Evolutionary conservation across 176 grass and related monocot genomes (phyloP).

Genomic region (Musa schizocarpa): DNA sequence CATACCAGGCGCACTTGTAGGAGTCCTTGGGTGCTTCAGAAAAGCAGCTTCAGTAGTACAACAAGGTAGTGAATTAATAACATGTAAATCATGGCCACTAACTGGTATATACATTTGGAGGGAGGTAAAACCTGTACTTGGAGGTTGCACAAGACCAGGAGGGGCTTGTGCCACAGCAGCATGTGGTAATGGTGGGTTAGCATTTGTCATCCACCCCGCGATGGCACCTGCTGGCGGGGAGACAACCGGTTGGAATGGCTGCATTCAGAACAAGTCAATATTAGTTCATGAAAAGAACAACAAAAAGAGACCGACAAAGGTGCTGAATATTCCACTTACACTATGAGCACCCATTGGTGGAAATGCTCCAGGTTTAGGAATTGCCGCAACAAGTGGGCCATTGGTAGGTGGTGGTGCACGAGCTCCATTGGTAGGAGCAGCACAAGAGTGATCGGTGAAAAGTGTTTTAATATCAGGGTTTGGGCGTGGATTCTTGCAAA

Average conservation of each 20-base stretch:
- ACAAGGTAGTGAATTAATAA: no score
- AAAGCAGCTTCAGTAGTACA: slow-evolving; percentile 56
- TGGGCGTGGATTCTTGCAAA: slow-evolving; percentile 97
- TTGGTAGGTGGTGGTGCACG: slow-evolving; percentile 70
- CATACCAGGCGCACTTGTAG: slow-evolving; percentile 66
- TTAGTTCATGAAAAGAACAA: slow-evolving; percentile 7
- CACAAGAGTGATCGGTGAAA: slow-evolving; percentile 96
- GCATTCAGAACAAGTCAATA: slow-evolving; percentile 13
- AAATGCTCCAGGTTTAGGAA: slow-evolving; percentile 85
- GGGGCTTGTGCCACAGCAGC: slow-evolving; percentile 76
- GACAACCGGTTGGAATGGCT: slow-evolving; percentile 95
- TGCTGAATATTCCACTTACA: slow-evolving; percentile 29
- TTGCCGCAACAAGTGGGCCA: slow-evolving; percentile 86
- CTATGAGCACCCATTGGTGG: slow-evolving; percentile 87
- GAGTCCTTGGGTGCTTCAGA: slow-evolving; percentile 88
- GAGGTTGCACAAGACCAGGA: slow-evolving; percentile 73
- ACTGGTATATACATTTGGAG: slow-evolving; percentile 4
- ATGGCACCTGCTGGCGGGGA: slow-evolving; percentile 89
- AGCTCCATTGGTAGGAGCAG: slow-evolving; percentile 73
- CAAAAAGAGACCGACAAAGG: neutral
- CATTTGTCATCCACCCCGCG: slow-evolving; percentile 97
- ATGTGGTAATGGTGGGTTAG: slow-evolving; percentile 76
- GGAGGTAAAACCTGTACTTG: slow-evolving; percentile 54
- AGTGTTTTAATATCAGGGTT: slow-evolving; percentile 99
- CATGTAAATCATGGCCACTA: neutral